phyloP scores from a whole-genome alignment of 2,329 filamentous ascomycete species.

The Laburnicola sp. region DNA sequence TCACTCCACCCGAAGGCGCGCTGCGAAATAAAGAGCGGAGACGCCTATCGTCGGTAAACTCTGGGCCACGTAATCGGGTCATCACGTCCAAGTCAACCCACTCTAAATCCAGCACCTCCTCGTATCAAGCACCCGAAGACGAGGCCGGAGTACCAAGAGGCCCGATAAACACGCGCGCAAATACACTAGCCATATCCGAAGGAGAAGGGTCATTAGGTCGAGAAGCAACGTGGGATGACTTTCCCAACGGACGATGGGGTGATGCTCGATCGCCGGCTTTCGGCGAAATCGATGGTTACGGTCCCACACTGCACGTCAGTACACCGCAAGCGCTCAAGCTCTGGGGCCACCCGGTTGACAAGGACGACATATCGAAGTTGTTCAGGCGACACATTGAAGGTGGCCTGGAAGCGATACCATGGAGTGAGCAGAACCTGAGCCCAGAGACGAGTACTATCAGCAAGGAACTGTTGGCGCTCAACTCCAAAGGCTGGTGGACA shows the following conservation, averaged over 20 bases:
- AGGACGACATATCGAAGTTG: constrained; percentile 73
- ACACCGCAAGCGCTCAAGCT: constrained; percentile 79
- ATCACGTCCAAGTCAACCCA: constrained; percentile 70
- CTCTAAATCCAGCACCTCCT: constrained; percentile 54
- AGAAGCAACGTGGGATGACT: constrained; percentile 98
- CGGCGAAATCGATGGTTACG: constrained; percentile 97
- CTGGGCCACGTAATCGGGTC: constrained; percentile 82
- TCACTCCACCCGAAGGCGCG: constrained; percentile 34
- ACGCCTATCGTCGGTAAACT: constrained; percentile 77
- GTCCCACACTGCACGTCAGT: constrained; percentile 89
- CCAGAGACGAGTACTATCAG: constrained; percentile 84
- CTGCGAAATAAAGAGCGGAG: constrained; percentile 49
- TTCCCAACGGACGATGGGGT: constrained; percentile 93
- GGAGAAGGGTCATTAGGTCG: constrained; percentile 85
- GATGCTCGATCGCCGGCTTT: constrained; percentile 85
- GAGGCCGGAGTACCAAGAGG: constrained; percentile 77
- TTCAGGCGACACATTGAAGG: constrained; percentile 83
- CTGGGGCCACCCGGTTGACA: constrained; percentile 77
- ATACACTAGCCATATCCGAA: constrained; percentile 90
- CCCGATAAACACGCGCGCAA: constrained; percentile 73
- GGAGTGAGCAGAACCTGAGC: constrained; percentile 87
- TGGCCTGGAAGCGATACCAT: constrained; percentile 79
- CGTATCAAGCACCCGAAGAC: constrained; percentile 69
- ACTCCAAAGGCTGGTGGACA: constrained; percentile 90
- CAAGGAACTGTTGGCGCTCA: constrained; percentile 72